Conservation (phyloP, 441 rosid genomes). For the Sinapis alba region DNA sequence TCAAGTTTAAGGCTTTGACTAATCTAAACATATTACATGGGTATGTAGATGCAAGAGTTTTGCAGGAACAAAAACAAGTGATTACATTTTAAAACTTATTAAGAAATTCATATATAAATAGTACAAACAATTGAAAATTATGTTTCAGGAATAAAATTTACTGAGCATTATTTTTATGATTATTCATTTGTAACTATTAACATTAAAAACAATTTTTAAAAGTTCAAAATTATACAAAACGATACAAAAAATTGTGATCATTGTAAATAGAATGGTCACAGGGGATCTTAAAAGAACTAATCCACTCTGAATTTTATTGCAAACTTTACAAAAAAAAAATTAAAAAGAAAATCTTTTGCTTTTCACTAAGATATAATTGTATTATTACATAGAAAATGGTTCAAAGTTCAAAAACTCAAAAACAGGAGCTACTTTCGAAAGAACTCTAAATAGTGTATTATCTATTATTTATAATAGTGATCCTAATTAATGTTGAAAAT, state of each 20-base stretch:
- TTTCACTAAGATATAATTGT: not conserved
- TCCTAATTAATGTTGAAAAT: too few species aligned
- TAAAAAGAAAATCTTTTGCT: not conserved
- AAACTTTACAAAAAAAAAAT: too few species aligned
- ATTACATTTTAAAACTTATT: not conserved
- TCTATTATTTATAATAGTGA: too few species aligned
- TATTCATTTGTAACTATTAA: not conserved
- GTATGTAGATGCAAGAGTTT: not conserved
- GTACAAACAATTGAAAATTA: not conserved
- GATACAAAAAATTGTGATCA: too few species aligned
- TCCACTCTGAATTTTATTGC: not conserved
- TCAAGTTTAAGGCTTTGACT: not conserved
- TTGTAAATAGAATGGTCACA: not conserved
- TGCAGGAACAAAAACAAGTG: not conserved
- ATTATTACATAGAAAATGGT: not conserved
- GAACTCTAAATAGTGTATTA: not conserved
- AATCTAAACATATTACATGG: not conserved
- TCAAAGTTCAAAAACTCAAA: not conserved
- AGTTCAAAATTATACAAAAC: not conserved
- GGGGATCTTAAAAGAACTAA: not conserved
- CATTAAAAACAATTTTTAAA: not conserved
- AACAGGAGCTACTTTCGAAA: not conserved
- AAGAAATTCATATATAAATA: not conserved
- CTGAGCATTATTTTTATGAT: not conserved
- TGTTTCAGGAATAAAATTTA: not conserved